phyloP scores from a whole-genome alignment of 345 rosid species.

The Anacardium occidentale region DNA sequence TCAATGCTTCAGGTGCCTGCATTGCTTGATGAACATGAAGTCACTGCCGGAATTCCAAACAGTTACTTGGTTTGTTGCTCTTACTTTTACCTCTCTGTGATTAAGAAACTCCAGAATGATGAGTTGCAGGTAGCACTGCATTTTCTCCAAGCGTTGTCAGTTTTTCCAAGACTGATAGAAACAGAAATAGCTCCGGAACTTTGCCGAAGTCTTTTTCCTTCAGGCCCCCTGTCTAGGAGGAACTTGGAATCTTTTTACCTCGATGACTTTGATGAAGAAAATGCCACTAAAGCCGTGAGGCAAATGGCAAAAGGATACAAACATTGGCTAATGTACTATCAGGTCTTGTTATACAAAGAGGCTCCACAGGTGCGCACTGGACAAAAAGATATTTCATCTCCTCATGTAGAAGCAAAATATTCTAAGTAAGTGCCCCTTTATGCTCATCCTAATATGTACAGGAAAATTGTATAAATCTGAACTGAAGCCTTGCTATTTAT shows the following conservation, averaged over 20 bases:
- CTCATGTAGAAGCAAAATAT: slow-evolving; percentile 21
- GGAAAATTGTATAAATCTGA: not conserved
- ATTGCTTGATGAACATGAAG: slow-evolving; percentile 69
- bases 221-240: slow-evolving; percentile 11
- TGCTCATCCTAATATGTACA: not conserved
- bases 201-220: slow-evolving; percentile 46
- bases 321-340: slow-evolving; percentile 70
- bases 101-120: slow-evolving; percentile 59
- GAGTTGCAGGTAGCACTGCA: slow-evolving; percentile 68
- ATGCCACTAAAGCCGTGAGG: slow-evolving; percentile 35
- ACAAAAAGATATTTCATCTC: slow-evolving; percentile 17
- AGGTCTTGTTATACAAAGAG: slow-evolving; percentile 57
- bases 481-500: too few species aligned
- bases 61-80: slow-evolving; percentile 40
- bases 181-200: slow-evolving; percentile 49
- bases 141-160: slow-evolving; percentile 63
- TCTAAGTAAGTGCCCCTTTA: slow-evolving; percentile 25
- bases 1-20: slow-evolving; percentile 87
- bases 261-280: slow-evolving; percentile 9
- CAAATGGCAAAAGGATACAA: slow-evolving; percentile 56
- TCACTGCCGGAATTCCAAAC: slow-evolving; percentile 65
- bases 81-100: slow-evolving; percentile 53
- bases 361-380: slow-evolving; percentile 32
- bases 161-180: slow-evolving; percentile 50
- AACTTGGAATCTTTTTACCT: slow-evolving; percentile 5